phyloP scores from a whole-genome alignment of 306 rosid genomes.

The Spatholobus suberectus region DNA sequence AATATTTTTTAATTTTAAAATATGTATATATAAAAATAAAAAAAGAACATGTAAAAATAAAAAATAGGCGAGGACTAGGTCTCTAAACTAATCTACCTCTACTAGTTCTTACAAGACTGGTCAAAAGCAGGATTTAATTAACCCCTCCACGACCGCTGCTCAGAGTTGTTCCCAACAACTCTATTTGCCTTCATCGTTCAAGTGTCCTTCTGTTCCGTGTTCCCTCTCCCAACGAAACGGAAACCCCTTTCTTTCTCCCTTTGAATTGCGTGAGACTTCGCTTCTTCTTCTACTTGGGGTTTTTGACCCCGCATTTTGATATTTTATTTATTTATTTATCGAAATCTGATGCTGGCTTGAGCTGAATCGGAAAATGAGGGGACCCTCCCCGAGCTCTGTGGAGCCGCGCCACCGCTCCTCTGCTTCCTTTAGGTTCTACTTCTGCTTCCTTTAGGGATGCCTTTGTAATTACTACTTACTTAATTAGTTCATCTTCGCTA shows the following conservation, averaged over 20 bases:
- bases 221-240: neutral
- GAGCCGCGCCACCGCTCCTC: slow-evolving; percentile 85
- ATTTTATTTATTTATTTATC: too few relatives aligned
- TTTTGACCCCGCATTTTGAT: neutral
- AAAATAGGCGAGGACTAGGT: too few relatives aligned
- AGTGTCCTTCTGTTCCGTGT: neutral
- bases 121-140: too few relatives aligned
- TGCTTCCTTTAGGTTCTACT: slow-evolving; percentile 56
- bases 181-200: neutral
- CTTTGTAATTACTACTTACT: too few relatives aligned
- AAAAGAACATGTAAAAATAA: too few relatives aligned
- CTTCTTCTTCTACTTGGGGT: too few relatives aligned
- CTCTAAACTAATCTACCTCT: too few relatives aligned
- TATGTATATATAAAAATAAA: too few relatives aligned
- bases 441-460: too few relatives aligned
- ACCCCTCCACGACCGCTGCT: too few relatives aligned
- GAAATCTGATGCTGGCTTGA: slow-evolving; percentile 41
- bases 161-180: neutral
- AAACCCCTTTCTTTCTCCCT: neutral
- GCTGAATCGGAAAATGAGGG: slow-evolving; percentile 69
- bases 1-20: too few relatives aligned
- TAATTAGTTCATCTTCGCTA: neutral
- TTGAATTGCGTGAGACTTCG: neutral
- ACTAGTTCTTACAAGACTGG: neutral
- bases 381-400: slow-evolving; percentile 53